Evolutionary conservation across 1,284 basidiomycete genomes (phyloP).

Genomic region (Cryptococcus jaspeensis): DNA sequence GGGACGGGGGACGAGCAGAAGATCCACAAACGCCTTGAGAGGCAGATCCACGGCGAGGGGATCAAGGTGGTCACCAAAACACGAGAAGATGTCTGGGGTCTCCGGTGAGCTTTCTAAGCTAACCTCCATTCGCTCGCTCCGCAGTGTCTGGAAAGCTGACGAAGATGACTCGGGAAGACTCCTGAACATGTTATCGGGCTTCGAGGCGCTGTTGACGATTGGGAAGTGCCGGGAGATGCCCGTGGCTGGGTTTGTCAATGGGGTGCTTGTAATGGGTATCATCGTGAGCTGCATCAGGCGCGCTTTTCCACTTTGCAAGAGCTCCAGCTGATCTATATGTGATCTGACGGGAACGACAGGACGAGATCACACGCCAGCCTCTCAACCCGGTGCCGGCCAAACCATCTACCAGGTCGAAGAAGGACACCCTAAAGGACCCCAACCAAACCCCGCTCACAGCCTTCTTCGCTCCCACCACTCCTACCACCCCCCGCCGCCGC

Average conservation of each 20-base stretch:
- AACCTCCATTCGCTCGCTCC: too few species aligned
- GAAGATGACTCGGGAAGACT: conserved; percentile 51
- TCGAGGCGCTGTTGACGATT: conserved; percentile 56
- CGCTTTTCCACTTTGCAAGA: background rate
- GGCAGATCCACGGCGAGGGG: conserved; percentile 65
- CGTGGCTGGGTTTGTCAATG: conserved; percentile 65
- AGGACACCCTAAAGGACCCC: too few species aligned
- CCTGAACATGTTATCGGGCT: conserved; percentile 62
- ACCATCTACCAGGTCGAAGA: conserved; percentile 1
- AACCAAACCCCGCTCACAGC: conserved; percentile 33
- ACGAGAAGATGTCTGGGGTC: conserved; percentile 68
- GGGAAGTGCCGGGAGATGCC: conserved; percentile 67
- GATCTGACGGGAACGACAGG: conserved; percentile 48
- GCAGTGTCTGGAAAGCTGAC: background rate
- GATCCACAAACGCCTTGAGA: conserved; percentile 80
- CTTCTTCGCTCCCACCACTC: conserved; percentile 34
- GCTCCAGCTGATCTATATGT: too few species aligned
- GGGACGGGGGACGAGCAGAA: conserved; percentile 13
- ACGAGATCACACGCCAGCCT: conserved; percentile 55
- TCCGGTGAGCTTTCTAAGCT: conserved; percentile 58
- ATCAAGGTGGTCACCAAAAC: conserved; percentile 57
- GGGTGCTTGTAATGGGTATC: conserved; percentile 61
- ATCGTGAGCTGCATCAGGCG: conserved; percentile 56
- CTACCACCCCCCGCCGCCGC: background rate
- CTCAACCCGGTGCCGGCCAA: conserved; percentile 32